Percentiles rank a stretch among this genome's conserved stretches.
Evolutionary conservation across 192 early-diverging fungal species (phyloP).

Genomic region (Gonapodya sp.): DNA sequence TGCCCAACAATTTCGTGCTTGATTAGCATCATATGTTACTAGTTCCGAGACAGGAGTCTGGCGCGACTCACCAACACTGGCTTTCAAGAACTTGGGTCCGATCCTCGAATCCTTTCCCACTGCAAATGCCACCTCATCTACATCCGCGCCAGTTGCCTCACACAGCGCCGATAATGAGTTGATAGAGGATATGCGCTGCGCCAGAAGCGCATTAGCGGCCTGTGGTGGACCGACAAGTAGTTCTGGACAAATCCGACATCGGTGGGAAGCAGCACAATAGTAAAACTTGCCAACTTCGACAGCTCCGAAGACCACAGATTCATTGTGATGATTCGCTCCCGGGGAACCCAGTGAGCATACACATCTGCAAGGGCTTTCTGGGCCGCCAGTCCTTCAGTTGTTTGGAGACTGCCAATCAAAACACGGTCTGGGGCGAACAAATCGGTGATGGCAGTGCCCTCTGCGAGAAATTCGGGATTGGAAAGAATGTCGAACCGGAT

Average conservation of each 20-base stretch:
- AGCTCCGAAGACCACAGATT: constrained; percentile 92
- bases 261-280: too few species aligned
- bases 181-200: constrained; percentile 87
- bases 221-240: constrained; percentile 16
- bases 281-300: constrained; percentile 65
- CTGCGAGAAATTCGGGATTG: constrained; percentile 93
- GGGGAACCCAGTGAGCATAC: constrained; percentile 81
- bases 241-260: too few species aligned
- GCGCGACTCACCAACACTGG: constrained; percentile 55
- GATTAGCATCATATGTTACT: neutral
- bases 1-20: neutral
- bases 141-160: constrained; percentile 83
- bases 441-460: constrained; percentile 81
- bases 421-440: constrained; percentile 80
- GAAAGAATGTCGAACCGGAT: constrained; percentile 79
- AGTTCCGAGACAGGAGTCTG: neutral
- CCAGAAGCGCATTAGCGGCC: constrained; percentile 87
- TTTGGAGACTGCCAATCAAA: constrained; percentile 72
- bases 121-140: constrained; percentile 82
- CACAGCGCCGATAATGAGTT: constrained; percentile 85
- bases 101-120: constrained; percentile 80
- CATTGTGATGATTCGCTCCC: constrained; percentile 77
- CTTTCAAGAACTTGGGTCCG: constrained; percentile 81
- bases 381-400: constrained; percentile 59
- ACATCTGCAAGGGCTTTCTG: constrained; percentile 63